A percentile compares a stretch with the other conserved stretches of the same genome.
These are phyloP conservation scores for Tephrocybe sp. DNA, from an alignment of 768 basidiomycete genomes.

Conservation along the genomic window DNA sequence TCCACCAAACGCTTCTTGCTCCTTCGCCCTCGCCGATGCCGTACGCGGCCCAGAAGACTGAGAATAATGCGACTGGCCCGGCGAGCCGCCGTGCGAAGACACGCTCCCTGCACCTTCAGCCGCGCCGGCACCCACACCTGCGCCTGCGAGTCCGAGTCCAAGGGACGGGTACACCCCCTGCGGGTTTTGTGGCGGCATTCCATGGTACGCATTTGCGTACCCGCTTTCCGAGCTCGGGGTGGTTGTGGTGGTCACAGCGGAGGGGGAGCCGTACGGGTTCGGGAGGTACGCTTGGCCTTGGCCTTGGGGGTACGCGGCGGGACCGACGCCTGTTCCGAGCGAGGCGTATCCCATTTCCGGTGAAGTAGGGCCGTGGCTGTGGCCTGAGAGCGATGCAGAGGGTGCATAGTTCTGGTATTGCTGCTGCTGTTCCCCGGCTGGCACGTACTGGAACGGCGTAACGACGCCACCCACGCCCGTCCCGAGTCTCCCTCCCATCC, in stretches of 20 bases:
- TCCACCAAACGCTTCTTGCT: conserved; percentile 18
- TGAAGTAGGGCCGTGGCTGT: not conserved
- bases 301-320: not conserved
- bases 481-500: conserved; percentile 31
- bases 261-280: not conserved
- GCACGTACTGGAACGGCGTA: conserved; percentile 27
- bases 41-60: not conserved
- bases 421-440: not conserved
- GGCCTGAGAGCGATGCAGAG: conserved; percentile 1
- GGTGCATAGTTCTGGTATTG: not conserved
- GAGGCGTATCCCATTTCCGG: not conserved
- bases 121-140: not conserved
- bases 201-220: not conserved
- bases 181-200: not conserved
- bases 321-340: not conserved
- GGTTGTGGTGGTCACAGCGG: too few relatives aligned
- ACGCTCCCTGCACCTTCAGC: conserved; percentile 1
- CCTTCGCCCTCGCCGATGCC: conserved; percentile 15
- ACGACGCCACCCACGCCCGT: conserved; percentile 29
- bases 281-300: not conserved
- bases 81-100: not conserved
- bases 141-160: not conserved
- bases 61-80: not conserved
- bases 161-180: not conserved
- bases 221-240: conserved; percentile 2